phyloP scores from a whole-genome alignment of 352 stramenopile species.

The Phytophthora europaea region DNA sequence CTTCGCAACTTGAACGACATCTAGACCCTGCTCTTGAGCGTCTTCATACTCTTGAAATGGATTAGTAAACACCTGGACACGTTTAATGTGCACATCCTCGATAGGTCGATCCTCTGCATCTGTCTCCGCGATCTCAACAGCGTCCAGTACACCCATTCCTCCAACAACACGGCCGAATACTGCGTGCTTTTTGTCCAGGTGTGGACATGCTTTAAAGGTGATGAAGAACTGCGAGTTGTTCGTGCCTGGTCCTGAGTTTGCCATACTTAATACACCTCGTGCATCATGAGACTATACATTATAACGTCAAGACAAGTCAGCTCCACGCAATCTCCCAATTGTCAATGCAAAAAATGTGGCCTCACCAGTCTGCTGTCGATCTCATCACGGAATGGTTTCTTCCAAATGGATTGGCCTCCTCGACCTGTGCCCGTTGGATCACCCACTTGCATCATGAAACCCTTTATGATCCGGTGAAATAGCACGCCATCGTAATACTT shows the following conservation, averaged over 20 bases:
- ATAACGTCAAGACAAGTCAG: conserved; percentile 17
- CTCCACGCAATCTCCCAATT: not conserved
- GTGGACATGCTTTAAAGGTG: conserved; percentile 95
- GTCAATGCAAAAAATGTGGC: not conserved
- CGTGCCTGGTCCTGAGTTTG: conserved; percentile 96
- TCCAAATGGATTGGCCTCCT: conserved; percentile 96
- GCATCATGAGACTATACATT: conserved; percentile 81
- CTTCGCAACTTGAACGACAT: conserved; percentile 66
- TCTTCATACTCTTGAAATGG: conserved; percentile 91
- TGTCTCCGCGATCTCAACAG: conserved; percentile 83
- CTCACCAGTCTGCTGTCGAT: conserved; percentile 95
- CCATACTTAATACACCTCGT: conserved; percentile 95
- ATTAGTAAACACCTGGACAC: conserved; percentile 88
- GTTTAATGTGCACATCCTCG: conserved; percentile 86
- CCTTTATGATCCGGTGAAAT: conserved; percentile 97
- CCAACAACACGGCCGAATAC: conserved; percentile 97
- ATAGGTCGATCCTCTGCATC: conserved; percentile 84
- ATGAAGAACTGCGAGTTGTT: conserved; percentile 99
- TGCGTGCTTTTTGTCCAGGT: conserved; percentile 99
- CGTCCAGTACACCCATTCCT: conserved; percentile 88
- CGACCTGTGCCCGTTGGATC: conserved; percentile 96
- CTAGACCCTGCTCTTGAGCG: conserved; percentile 59
- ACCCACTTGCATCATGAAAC: conserved; percentile 97
- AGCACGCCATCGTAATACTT: conserved; percentile 95
- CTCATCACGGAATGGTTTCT: conserved; percentile 96